phyloP scores from a whole-genome alignment of 148 eudicot species.

The Drosera capensis region DNA sequence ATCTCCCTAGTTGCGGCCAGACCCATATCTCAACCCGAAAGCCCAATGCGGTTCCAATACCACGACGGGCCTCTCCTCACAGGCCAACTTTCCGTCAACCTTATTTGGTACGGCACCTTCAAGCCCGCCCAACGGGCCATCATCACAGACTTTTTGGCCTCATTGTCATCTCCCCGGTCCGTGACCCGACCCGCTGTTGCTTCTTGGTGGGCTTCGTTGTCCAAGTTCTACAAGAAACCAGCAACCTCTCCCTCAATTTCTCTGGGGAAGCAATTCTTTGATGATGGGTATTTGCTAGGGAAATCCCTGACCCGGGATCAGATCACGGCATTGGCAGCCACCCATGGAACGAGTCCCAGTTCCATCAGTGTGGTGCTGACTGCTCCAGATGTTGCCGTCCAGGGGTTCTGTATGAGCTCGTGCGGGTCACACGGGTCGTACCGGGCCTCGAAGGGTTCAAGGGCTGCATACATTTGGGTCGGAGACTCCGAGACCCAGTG shows the following conservation, averaged over 20 bases:
- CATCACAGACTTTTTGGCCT: background rate
- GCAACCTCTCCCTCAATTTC: background rate
- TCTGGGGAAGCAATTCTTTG: background rate
- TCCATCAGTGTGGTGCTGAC: background rate
- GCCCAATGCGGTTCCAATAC: no score
- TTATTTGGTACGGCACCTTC: background rate
- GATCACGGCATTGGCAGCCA: background rate
- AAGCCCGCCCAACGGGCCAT: background rate
- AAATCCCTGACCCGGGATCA: background rate
- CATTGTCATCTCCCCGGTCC: background rate
- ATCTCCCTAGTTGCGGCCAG: no score
- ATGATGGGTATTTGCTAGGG: background rate
- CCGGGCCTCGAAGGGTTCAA: constrained; percentile 7
- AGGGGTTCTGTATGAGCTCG: background rate
- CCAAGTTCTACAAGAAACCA: background rate
- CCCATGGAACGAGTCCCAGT: background rate
- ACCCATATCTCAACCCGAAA: no score
- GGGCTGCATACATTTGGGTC: constrained; percentile 29
- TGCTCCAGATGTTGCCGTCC: background rate
- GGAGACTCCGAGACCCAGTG: constrained; percentile 49
- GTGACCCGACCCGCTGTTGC: background rate
- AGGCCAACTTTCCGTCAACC: background rate
- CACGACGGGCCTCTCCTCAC: background rate
- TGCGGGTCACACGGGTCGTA: constrained; percentile 2
- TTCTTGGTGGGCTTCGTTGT: background rate